Conservation (phyloP, 2,329 filamentous ascomycete genomes). For the Ophiostoma novo-ulmi region DNA sequence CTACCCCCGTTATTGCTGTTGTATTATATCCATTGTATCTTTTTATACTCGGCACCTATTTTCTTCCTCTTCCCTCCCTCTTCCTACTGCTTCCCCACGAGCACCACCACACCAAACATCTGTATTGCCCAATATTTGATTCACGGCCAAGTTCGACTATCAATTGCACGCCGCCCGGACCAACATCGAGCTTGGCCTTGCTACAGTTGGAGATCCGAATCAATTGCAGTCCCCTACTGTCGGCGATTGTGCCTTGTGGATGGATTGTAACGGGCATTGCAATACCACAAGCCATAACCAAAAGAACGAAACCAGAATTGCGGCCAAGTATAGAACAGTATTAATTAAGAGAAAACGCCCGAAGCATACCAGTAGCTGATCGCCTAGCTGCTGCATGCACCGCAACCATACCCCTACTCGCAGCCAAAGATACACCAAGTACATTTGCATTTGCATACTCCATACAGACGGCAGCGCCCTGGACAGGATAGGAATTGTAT, state of each 20-base stretch:
- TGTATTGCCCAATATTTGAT: conserved; percentile 6
- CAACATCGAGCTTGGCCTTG: not conserved
- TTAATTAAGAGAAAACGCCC: not conserved
- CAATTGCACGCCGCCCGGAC: not conserved
- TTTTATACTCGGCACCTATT: not conserved
- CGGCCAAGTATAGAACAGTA: not conserved
- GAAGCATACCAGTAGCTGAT: not conserved
- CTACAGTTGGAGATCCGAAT: not conserved
- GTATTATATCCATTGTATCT: not conserved
- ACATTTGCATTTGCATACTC: not conserved
- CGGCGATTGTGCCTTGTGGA: not conserved
- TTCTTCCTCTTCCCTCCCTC: not conserved
- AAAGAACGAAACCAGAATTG: not conserved
- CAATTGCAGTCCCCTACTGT: not conserved
- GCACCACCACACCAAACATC: not conserved
- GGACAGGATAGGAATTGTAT: not conserved
- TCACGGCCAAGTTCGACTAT: not conserved
- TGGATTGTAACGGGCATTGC: not conserved
- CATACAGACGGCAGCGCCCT: not conserved
- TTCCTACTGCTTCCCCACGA: not conserved
- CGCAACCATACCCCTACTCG: not conserved
- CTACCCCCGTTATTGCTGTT: not conserved
- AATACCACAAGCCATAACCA: not conserved
- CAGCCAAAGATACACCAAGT: not conserved
- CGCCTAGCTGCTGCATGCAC: conserved; percentile 3